Evolutionary conservation across 2,329 filamentous ascomycete species (phyloP).

Genomic region (Neonectria faginata): DNA sequence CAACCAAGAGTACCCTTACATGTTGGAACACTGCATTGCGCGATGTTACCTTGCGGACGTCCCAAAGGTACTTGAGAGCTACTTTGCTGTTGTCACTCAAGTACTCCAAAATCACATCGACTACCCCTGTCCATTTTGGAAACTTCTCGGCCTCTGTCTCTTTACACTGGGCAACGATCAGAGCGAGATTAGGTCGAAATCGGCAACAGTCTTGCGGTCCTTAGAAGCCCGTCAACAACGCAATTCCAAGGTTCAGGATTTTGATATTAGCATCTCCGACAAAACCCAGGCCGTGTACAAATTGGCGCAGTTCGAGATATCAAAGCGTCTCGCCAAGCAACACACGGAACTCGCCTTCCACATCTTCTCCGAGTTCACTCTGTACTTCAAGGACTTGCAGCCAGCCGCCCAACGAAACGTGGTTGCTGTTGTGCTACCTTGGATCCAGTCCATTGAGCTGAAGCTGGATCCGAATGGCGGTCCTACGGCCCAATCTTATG

Average conservation of each 20-base stretch:
- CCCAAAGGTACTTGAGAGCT: constrained; percentile 89
- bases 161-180: constrained; percentile 95
- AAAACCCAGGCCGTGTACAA: constrained; percentile 99
- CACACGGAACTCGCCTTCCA: constrained; percentile 91
- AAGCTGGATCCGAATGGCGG: constrained; percentile 92
- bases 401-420: constrained; percentile 90
- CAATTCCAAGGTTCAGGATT: constrained; percentile 93
- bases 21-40: constrained; percentile 90
- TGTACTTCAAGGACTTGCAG: constrained; percentile 89
- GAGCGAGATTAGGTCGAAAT: constrained; percentile 89
- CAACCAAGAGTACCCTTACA: constrained; percentile 86
- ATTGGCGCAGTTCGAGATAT: constrained; percentile 95
- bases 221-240: constrained; percentile 83
- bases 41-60: constrained; percentile 88
- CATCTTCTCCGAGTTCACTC: constrained; percentile 94
- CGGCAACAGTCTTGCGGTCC: constrained; percentile 81
- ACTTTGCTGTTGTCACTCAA: constrained; percentile 91
- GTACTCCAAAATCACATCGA: constrained; percentile 86
- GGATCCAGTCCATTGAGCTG: constrained; percentile 94
- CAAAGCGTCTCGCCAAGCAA: constrained; percentile 86
- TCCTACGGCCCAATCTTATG: constrained; percentile 91
- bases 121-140: constrained; percentile 90
- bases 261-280: constrained; percentile 98
- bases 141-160: constrained; percentile 85
- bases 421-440: constrained; percentile 92